phyloP scores from a whole-genome alignment of 1,284 basidiomycete species.

The Sporisorium scitamineum region DNA sequence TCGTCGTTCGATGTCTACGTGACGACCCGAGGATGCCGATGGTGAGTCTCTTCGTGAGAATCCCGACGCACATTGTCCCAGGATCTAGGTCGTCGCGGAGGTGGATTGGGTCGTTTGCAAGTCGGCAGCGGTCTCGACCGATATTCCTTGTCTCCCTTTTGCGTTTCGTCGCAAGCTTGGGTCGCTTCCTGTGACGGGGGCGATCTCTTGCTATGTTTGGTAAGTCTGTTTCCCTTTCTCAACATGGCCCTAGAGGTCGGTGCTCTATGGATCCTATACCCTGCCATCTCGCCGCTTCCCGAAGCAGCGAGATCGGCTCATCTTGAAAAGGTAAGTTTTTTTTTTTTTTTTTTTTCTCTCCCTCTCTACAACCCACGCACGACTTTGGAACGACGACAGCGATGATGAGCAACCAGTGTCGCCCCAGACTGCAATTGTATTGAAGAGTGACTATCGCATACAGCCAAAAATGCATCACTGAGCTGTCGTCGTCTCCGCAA shows the following conservation, averaged over 20 bases:
- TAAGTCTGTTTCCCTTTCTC: slow-evolving; percentile 7
- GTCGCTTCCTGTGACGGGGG: neutral
- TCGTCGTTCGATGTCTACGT: slow-evolving; percentile 25
- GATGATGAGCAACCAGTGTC: slow-evolving; percentile 57
- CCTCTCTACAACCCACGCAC: neutral
- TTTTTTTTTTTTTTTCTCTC: neutral
- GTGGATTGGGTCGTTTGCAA: slow-evolving; percentile 50
- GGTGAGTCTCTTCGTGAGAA: slow-evolving; percentile 54
- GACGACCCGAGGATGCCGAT: slow-evolving; percentile 45
- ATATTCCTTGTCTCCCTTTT: slow-evolving; percentile 17
- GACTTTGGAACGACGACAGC: slow-evolving; percentile 25
- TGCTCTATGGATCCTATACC: neutral
- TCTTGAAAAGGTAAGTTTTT: slow-evolving; percentile 18
- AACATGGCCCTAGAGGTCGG: neutral
- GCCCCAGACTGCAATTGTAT: slow-evolving; percentile 59
- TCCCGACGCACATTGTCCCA: slow-evolving; percentile 53
- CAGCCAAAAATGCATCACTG: slow-evolving; percentile 59
- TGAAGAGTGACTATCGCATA: slow-evolving; percentile 58
- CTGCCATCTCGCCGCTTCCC: slow-evolving; percentile 14
- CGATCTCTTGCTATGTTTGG: slow-evolving; percentile 1
- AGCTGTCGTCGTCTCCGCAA: slow-evolving; percentile 42
- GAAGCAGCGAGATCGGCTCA: slow-evolving; percentile 10
- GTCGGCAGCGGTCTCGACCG: slow-evolving; percentile 55
- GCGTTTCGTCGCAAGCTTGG: neutral
- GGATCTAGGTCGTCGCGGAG: slow-evolving; percentile 49